phyloP scores from a whole-genome alignment of 2,329 filamentous ascomycete species.

The Harringtonia lauricola region DNA sequence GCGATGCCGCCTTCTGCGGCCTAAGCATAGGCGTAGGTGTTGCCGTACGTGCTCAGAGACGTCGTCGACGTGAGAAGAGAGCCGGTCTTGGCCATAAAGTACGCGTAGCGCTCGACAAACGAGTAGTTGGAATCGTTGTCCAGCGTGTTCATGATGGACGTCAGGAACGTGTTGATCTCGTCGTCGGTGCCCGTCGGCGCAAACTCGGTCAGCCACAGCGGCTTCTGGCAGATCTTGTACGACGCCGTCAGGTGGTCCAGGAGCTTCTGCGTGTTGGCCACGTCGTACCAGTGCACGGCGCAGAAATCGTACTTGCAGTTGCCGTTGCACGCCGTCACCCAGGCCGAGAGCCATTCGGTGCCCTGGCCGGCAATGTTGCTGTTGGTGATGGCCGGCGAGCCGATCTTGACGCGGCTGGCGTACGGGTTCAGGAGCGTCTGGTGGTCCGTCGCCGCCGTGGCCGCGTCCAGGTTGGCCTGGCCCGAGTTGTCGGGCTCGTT shows the following conservation, averaged over 20 bases:
- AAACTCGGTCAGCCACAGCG: slow-evolving; percentile 57
- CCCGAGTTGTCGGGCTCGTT: slow-evolving; percentile 56
- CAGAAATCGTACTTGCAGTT: slow-evolving; percentile 48
- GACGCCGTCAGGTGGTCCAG: slow-evolving; percentile 40
- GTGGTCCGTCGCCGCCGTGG: slow-evolving; percentile 39
- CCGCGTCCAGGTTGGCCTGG: slow-evolving; percentile 49
- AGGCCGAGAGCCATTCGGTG: slow-evolving; percentile 42
- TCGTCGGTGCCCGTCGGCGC: slow-evolving; percentile 35
- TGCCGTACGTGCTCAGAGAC: slow-evolving; percentile 33
- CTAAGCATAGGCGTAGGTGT: slow-evolving; percentile 32
- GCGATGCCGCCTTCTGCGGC: neutral
- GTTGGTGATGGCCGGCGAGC: slow-evolving; percentile 53
- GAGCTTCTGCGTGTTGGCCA: slow-evolving; percentile 35
- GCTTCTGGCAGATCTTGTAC: slow-evolving; percentile 34
- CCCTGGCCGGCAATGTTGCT: slow-evolving; percentile 37
- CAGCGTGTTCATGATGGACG: slow-evolving; percentile 33
- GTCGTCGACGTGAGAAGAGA: slow-evolving; percentile 28
- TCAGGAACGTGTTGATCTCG: slow-evolving; percentile 36
- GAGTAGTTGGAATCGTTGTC: slow-evolving; percentile 31
- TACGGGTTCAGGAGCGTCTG: slow-evolving; percentile 44
- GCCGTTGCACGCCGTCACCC: slow-evolving; percentile 37
- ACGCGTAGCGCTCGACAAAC: slow-evolving; percentile 45
- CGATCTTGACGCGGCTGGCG: slow-evolving; percentile 39
- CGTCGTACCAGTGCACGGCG: slow-evolving; percentile 54
- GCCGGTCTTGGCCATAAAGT: slow-evolving; percentile 39